phyloP scores from a whole-genome alignment of 208 protist genomes.

The Novymonas esmeraldas region DNA sequence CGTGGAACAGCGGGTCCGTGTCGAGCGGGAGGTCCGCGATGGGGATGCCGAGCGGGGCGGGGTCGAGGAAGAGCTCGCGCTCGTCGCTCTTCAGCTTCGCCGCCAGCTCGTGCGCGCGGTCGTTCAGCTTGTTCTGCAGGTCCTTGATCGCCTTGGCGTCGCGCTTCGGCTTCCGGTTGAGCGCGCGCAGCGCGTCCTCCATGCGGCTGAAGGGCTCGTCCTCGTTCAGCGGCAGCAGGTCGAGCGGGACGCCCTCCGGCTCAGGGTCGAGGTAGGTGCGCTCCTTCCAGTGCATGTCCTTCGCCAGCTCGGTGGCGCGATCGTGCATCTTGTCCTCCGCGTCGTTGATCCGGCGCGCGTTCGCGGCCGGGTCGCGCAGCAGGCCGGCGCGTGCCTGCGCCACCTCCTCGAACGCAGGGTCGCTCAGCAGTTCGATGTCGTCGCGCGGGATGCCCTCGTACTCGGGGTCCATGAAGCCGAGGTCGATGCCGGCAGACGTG shows the following conservation, averaged over 20 bases:
- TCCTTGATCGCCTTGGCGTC: constrained; percentile 44
- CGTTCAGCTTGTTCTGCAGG: constrained; percentile 49
- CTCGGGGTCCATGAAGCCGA: constrained; percentile 65
- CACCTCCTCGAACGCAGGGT: constrained; percentile 53
- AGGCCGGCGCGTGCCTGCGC: constrained; percentile 44
- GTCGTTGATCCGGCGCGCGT: constrained; percentile 69
- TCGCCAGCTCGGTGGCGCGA: constrained; percentile 56
- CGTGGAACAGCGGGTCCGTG: constrained; percentile 57
- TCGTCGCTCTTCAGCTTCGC: constrained; percentile 64
- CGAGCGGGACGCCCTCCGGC: constrained; percentile 64
- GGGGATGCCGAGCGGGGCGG: constrained; percentile 59
- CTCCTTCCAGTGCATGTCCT: constrained; percentile 53
- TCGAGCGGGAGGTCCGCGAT: constrained; percentile 64
- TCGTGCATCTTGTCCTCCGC: constrained; percentile 72
- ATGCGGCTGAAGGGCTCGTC: constrained; percentile 50
- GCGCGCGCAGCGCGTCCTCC: constrained; percentile 66
- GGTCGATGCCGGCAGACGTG: constrained; percentile 30
- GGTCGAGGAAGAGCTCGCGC: constrained; percentile 74
- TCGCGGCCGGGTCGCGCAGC: constrained; percentile 47
- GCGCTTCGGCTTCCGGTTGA: constrained; percentile 50
- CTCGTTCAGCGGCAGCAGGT: constrained; percentile 68
- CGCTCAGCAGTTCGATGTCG: constrained; percentile 56
- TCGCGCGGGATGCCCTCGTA: constrained; percentile 71
- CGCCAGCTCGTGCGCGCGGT: constrained; percentile 69
- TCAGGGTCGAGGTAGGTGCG: constrained; percentile 66